phyloP scores from a whole-genome alignment of 805 yeast genomes.

The Yamadazyma sp. region DNA sequence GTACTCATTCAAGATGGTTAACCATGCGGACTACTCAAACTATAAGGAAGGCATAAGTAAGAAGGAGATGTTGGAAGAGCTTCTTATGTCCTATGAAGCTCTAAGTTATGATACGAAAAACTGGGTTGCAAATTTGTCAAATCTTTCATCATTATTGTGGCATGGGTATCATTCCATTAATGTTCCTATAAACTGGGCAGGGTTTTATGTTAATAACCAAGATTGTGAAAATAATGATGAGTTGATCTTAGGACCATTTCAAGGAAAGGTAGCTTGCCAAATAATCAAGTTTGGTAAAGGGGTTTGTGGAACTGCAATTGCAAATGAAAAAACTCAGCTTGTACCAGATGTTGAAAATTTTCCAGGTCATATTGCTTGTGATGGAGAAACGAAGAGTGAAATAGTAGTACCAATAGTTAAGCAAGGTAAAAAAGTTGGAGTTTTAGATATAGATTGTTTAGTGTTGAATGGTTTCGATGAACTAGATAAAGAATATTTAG shows the following conservation, averaged over 20 bases:
- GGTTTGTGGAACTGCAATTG: conserved; percentile 89
- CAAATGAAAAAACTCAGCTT: conserved; percentile 55
- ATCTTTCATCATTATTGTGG: conserved; percentile 85
- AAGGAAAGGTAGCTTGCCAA: conserved; percentile 97
- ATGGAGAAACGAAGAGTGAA: conserved; percentile 90
- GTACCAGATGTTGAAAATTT: conserved; percentile 74
- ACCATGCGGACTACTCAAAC: conserved; percentile 74
- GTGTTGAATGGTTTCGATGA: conserved; percentile 63
- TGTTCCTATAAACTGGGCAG: conserved; percentile 82
- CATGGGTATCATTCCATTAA: conserved; percentile 70
- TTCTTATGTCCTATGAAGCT: conserved; percentile 63
- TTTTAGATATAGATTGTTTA: conserved; percentile 82
- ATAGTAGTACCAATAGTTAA: conserved; percentile 80
- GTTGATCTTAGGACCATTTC: conserved; percentile 86
- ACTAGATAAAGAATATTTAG: conserved; percentile 57
- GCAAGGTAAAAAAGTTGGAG: conserved; percentile 53
- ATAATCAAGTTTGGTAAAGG: conserved; percentile 74
- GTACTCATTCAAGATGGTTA: conserved; percentile 8
- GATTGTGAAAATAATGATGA: conserved; percentile 28
- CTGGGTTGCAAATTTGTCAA: conserved; percentile 89
- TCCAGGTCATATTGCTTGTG: conserved; percentile 97
- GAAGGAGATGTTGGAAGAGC: conserved; percentile 54
- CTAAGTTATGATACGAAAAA: conserved; percentile 60
- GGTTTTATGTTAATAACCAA: conserved; percentile 67
- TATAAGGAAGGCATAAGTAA: conserved; percentile 41